Evolutionary conservation across 441 rosid genomes (phyloP), one percentile per base, ranked within the genome.

Genomic region (Euphorbia schlechtendalii): DNA sequence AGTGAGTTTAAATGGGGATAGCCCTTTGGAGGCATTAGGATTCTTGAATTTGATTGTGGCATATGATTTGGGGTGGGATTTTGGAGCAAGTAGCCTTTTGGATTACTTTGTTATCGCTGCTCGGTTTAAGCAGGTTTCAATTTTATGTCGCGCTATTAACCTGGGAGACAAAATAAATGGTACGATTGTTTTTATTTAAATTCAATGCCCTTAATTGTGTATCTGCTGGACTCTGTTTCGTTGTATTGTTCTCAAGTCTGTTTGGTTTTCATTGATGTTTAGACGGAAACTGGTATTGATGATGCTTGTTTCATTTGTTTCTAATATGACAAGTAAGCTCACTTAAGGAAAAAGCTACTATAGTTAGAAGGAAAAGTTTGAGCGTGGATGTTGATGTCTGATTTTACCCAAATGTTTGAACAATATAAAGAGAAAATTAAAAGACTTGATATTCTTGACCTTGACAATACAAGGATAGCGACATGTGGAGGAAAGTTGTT

Each of bases 41-140:
- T 79, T 91, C 64, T 72, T 88, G 80, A 75, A 73, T 70, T 78
- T 91, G 69, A 74, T 88, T 55, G 84, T 73, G 12, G 83, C 81
- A 2, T 91, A 69, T 70, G 79, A 81, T 18, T 74, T 91, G 59
- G 77, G 68, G 46, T 59, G 75, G 66, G 71, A 77, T 73, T 76
- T 88, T 65, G 76, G 72, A 28, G 68, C n/a, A 8, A 72, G 60
- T 21, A 83, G 83, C 76, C 80, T 90, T 60, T 74, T 73, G 68
- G 81, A 73, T 65, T 81, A 73, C 72, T 56, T 80, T 53, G 66
- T 80, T 65, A 38, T 51, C 38, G 70, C 75, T 70, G 82, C 87
- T 0, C 77, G 70, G 71, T 74, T 59, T 48, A 74, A 77, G 63
- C 82, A 83, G 49, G 82, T 73, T 38, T 32, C 76, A 0, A 54